Base-by-base conservation (phyloP, 1,139 yeast species). In the Wickerhamiella infanticola region DNA sequence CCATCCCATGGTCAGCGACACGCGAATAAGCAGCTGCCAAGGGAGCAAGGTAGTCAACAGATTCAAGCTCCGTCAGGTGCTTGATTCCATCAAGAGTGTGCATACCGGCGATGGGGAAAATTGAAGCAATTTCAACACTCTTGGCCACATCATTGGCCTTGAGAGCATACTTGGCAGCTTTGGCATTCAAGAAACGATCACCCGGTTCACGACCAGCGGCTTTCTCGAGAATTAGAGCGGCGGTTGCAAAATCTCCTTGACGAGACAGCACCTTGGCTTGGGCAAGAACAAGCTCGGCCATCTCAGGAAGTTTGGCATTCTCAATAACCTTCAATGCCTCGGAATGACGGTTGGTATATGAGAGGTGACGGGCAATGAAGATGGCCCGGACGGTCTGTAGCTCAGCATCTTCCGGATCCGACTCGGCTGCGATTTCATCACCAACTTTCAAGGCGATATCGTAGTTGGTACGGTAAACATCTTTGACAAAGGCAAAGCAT, bases 171-270 rank as follows among this genome's bases (percentile, higher is more conserved):
- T 86, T 85, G 44, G 84, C 83, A 8, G 95, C 71, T 60, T 86
- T 88, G 48, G 95, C 77, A 63, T 90, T 93, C 59, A 90, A 75
- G 60, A 84, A 90, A 54, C 98, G 72, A 63, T 90, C 99, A 62
- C 85, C 95, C 50, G 82, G 70, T 59, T 93, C 96, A 48, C 82
- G 65, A 47, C 69, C 63, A 54, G 96, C 74, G 3, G 94, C 96
- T 47, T 70, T 71, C 51, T 80, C 74, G 74, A 86, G 75, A 35
- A 70, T 60, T 9, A 71, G 71, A 13, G 82, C 75, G 4, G 97
- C 97, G 33, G 69, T 72, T 1, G 53, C 58, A 37, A 73, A 55
- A 48, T 79, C 70, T 18, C 86, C 86, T 44, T 70, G 63, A 55
- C 83, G 90, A 61, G 86, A 86, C 51, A 76, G 66, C 41, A 90